Evolutionary conservation across 192 early-diverging fungal genomes (phyloP).

Genomic region (Martensiomyces pterosporus): DNA sequence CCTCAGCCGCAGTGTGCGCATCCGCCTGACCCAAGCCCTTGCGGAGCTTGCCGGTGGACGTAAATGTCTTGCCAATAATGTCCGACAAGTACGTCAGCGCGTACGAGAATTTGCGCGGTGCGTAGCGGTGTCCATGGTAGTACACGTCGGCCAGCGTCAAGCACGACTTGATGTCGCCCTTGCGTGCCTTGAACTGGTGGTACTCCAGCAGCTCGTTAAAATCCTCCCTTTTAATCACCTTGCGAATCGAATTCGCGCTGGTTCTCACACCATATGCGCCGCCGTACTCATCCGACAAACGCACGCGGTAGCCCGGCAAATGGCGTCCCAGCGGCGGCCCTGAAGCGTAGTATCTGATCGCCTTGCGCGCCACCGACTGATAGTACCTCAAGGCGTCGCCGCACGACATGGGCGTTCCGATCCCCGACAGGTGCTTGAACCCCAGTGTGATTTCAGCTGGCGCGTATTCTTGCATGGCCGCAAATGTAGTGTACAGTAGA

Average conservation of each 20-base stretch:
- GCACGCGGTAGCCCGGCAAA: constrained; percentile 61
- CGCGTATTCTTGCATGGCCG: constrained; percentile 67
- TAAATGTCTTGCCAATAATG: constrained; percentile 13
- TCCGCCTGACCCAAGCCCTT: constrained; percentile 20
- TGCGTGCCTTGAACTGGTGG: constrained; percentile 59
- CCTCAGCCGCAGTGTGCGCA: constrained; percentile 53
- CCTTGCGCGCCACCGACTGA: constrained; percentile 72
- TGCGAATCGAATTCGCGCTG: constrained; percentile 38
- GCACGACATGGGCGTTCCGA: constrained; percentile 77
- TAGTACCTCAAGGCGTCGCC: constrained; percentile 76
- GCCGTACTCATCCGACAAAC: constrained; percentile 72
- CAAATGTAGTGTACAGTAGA: constrained; percentile 75
- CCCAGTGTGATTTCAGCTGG: constrained; percentile 80
- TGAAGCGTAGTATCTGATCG: constrained; percentile 57
- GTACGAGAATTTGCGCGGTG: constrained; percentile 19
- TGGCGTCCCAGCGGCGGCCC: constrained; percentile 83
- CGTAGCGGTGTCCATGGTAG: constrained; percentile 67
- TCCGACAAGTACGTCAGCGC: constrained; percentile 27
- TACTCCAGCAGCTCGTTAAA: constrained; percentile 77
- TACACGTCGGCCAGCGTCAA: constrained; percentile 73
- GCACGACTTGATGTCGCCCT: constrained; percentile 42
- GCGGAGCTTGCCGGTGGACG: constrained; percentile 18
- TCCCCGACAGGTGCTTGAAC: constrained; percentile 76
- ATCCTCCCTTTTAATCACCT: constrained; percentile 48
- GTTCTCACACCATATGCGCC: constrained; percentile 86